These are phyloP conservation scores for Pythium biforme DNA, from an alignment of 352 stramenopile species.

Conservation along the genomic window DNA sequence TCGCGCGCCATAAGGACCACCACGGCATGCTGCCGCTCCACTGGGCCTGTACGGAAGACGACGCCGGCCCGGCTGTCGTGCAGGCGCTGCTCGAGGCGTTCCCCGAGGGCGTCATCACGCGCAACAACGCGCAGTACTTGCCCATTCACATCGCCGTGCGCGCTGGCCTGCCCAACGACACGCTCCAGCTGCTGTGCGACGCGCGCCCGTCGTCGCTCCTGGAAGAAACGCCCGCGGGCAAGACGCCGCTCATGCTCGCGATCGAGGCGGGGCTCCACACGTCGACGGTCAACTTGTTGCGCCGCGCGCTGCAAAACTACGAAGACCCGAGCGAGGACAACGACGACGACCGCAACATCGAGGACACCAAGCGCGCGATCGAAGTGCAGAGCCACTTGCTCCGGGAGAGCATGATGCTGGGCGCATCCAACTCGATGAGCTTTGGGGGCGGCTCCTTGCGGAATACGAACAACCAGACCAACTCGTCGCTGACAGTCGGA, in stretches of 20 bases:
- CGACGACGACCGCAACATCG: slow-evolving; percentile 60
- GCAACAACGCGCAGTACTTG: slow-evolving; percentile 83
- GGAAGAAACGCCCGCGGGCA: slow-evolving; percentile 67
- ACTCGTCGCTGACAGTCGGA: slow-evolving; percentile 20
- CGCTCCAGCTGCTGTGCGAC: slow-evolving; percentile 57
- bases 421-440: slow-evolving; percentile 36
- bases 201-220: slow-evolving; percentile 66
- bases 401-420: slow-evolving; percentile 67
- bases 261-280: slow-evolving; percentile 50
- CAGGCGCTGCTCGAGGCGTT: slow-evolving; percentile 65
- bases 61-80: slow-evolving; percentile 62
- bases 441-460: not conserved
- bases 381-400: slow-evolving; percentile 73
- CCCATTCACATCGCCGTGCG: slow-evolving; percentile 83
- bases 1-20: slow-evolving; percentile 78
- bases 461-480: slow-evolving; percentile 4
- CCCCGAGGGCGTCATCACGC: slow-evolving; percentile 71
- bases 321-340: slow-evolving; percentile 47
- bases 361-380: slow-evolving; percentile 73
- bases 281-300: slow-evolving; percentile 58
- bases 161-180: slow-evolving; percentile 45
- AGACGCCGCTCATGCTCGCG: slow-evolving; percentile 67
- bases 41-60: slow-evolving; percentile 81
- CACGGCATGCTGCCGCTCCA: slow-evolving; percentile 84
- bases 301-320: slow-evolving; percentile 69